Conservation (phyloP, 2,329 filamentous ascomycete species). For the Cladosporium phlei region DNA sequence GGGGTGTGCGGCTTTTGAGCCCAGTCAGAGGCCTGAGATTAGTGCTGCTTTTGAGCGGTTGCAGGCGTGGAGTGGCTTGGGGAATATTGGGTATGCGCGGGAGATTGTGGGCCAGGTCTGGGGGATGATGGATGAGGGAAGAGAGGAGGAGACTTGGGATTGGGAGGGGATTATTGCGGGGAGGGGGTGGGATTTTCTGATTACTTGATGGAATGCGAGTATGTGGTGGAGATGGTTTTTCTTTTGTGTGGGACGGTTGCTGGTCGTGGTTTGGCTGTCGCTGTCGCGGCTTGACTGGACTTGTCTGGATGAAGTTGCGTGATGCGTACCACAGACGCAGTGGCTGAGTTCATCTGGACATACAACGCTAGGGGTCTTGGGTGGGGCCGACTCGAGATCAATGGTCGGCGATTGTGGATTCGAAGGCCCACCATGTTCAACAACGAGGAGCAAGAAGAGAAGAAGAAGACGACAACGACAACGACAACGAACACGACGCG, state of each 20-base stretch:
- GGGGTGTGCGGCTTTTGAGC: conserved; percentile 56
- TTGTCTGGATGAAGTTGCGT: neutral
- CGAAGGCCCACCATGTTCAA: too few relatives aligned
- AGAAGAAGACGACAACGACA: too few relatives aligned
- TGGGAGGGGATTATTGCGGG: conserved; percentile 58
- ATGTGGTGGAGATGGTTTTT: neutral
- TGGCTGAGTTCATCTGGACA: neutral
- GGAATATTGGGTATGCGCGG: conserved; percentile 55
- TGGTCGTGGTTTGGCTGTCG: neutral
- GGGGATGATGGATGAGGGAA: conserved; percentile 54
- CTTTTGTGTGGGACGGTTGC: neutral
- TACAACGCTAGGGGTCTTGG: too few relatives aligned
- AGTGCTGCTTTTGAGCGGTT: conserved; percentile 50
- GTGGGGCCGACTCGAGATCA: too few relatives aligned
- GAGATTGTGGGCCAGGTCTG: conserved; percentile 54
- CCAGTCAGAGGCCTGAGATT: conserved; percentile 52
- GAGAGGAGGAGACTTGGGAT: conserved; percentile 56
- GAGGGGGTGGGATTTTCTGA: conserved; percentile 58
- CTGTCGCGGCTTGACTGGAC: neutral
- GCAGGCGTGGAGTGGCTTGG: conserved; percentile 52
- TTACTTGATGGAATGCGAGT: conserved; percentile 42
- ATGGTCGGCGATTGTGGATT: too few relatives aligned
- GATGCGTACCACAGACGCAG: conserved; percentile 3
- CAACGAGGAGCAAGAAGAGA: too few relatives aligned
- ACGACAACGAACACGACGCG: too few relatives aligned